Percentiles rank a stretch among this genome's conserved stretches.
These are phyloP conservation scores for Arctium lappa DNA, from an alignment of 129 eudicot species.

Conservation along the genomic window DNA sequence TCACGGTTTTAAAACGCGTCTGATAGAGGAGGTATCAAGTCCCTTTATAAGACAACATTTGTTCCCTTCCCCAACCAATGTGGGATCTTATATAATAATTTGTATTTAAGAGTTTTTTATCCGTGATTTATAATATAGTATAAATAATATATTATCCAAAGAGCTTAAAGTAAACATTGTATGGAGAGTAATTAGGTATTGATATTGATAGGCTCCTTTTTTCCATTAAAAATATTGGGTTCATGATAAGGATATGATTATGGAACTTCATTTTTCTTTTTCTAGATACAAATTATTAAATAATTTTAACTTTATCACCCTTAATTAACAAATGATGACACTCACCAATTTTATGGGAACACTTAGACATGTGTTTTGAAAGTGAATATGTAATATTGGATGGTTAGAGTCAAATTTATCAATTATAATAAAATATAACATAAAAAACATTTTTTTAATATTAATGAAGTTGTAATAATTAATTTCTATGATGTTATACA, in stretches of 20 bases:
- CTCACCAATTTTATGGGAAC: background rate
- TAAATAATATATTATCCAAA: background rate
- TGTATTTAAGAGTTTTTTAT: too few species aligned
- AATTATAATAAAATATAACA: too few species aligned
- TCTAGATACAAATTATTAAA: background rate
- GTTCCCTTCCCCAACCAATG: too few species aligned
- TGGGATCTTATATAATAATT: too few species aligned
- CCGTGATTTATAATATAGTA: too few species aligned
- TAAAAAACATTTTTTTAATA: too few species aligned
- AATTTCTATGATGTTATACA: too few species aligned
- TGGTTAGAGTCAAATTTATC: background rate
- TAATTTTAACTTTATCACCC: background rate
- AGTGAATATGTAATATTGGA: background rate
- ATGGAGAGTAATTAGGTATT: conserved; percentile 28
- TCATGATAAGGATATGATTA: conserved; percentile 29
- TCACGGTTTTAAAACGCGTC: too few species aligned
- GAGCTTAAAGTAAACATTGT: background rate
- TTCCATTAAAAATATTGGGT: conserved; percentile 10
- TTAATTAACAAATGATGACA: background rate
- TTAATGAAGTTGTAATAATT: background rate
- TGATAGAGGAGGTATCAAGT: too few species aligned
- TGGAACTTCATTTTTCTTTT: background rate
- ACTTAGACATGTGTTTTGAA: background rate
- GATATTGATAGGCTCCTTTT: conserved; percentile 24
- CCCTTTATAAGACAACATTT: too few species aligned